Base-by-base conservation (phyloP, 2,329 filamentous ascomycete genomes). In the Diaporthe caulivora region DNA sequence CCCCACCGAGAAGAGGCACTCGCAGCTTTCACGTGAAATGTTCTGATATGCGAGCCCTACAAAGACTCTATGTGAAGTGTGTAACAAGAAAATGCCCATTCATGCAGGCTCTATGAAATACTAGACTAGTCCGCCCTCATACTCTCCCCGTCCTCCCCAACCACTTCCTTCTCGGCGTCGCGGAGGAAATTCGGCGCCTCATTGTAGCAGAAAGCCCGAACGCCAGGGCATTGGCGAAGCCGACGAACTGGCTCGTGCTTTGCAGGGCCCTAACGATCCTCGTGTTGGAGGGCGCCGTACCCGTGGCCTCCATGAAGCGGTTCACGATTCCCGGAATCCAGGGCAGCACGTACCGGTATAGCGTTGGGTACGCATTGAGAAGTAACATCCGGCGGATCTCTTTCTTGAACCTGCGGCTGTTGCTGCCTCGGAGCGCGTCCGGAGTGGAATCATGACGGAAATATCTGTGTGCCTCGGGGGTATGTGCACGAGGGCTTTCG, bases 271-370 rank as follows among this genome's bases (percentile, higher is more conserved):
- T 53, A 42, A 68, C 31, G 17, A 72, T 21, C 53, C 70, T 72
- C 54, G 54, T 58, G 9, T 51, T 65, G n/a, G 70, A 68, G 24
- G 51, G 60, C 29, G 60, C 18, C 1, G 74, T 67, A 9, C 76
- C 81, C 0, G 78, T 76, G 26, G 76, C 78, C 74, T 82, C 81
- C 37, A 77, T 77, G 49, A 81, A 62, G 31, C 81, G 80, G 76
- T 83, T 84, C 49, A 77, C 74, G 70, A 84, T 80, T 2, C 82
- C 83, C 0, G 82, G 83, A 3, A 84, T 78, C 81, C 80, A 84
- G 17, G 83, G 79, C 10, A 83, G 37, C 31, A 84, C 79, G 75
- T 82, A 83, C n/a, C n/a, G n/a, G n/a, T n/a, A n/a, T 24, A 78
- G 77, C 31, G 82, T 79, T 0, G 83, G 82, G 53, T 84, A 84